Base-by-base conservation (phyloP, 2,329 filamentous ascomycete species). In the Aureobasidium vineae region DNA sequence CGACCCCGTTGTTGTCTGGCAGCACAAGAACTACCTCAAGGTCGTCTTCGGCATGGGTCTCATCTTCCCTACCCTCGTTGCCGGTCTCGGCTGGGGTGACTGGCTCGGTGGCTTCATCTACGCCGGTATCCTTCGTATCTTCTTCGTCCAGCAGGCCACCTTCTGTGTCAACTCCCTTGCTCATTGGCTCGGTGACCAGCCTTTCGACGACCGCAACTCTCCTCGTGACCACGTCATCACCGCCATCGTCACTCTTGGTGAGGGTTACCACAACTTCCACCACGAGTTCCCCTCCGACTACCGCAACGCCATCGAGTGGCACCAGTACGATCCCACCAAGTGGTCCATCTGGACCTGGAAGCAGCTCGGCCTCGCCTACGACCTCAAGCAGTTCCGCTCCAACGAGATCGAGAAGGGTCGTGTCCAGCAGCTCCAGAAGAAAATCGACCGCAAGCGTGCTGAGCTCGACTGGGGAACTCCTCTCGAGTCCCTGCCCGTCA, bases 251-350 rank as follows among this genome's bases (percentile, higher is more conserved):
- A 96, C 91, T 50, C 88, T 96, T 26, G 91, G 91, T 57, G 91
- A 93, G 80, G 91, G 91, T 36, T 96, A 96, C 82, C 91, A 96
- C 85, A 96, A 96, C 85, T 96, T 96, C 85, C 91, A 96, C 81
- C 91, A 96, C 84, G 91, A 96, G 79, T 96, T 96, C 81, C 92
- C 92, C 65, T 94, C 90, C 13, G 91, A 96, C 79, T 96, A 95
- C 86, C 90, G 91, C 77, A 96, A 96, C 77, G 91, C 91, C 69
- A 94, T 95, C 72, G 84, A 92, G 79, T 96, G 91, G 91, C 89
- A 88, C 81, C 91, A 96, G 81, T 96, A 96, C 75, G 91, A 96
- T 77, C 91, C 91, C 54, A 96, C 91, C 77, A 96, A 96, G 83
- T 95, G 91, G 91, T 85, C 81, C 76, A 96, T 96, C 82, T 91